These are phyloP conservation scores for Eragrostis tef DNA, from an alignment of 202 grass and related monocot species.

Conservation along the genomic window DNA sequence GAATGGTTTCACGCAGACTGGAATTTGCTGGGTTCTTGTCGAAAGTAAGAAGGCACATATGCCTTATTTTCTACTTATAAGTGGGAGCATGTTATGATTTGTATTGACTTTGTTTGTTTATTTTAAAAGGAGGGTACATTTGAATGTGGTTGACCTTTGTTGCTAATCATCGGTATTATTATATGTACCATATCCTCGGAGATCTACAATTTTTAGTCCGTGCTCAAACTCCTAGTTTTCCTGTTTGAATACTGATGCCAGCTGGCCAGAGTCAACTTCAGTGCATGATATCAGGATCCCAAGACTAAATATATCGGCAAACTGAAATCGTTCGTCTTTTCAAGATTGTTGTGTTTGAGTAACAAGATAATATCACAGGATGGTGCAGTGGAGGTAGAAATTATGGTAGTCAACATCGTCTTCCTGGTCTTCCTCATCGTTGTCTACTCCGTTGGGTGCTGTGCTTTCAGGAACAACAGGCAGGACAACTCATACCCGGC, in stretches of 20 bases:
- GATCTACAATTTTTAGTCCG: background rate
- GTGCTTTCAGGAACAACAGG: slow-evolving; percentile 88
- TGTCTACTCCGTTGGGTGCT: slow-evolving; percentile 81
- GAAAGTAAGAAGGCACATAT: background rate
- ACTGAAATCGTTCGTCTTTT: too few species aligned
- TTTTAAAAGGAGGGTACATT: background rate
- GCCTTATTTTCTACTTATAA: too few species aligned
- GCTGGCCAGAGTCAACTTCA: too few species aligned
- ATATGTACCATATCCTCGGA: background rate
- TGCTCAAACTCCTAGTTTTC: slow-evolving; percentile 6
- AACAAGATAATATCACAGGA: too few species aligned
- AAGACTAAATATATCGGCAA: too few species aligned
- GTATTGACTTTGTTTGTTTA: background rate
- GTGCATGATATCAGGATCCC: too few species aligned
- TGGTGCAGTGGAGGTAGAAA: too few species aligned
- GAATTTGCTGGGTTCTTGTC: background rate
- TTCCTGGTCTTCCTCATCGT: slow-evolving; percentile 80
- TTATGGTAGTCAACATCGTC: slow-evolving; percentile 69
- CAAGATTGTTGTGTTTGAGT: too few species aligned
- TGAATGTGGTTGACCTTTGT: background rate
- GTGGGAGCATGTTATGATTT: background rate
- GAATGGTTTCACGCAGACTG: background rate
- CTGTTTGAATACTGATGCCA: background rate
- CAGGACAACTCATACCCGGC: slow-evolving; percentile 60
- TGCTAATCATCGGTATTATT: background rate